Evolutionary conservation across 345 rosid species (phyloP).

Genomic region (Lepidium didymum): DNA sequence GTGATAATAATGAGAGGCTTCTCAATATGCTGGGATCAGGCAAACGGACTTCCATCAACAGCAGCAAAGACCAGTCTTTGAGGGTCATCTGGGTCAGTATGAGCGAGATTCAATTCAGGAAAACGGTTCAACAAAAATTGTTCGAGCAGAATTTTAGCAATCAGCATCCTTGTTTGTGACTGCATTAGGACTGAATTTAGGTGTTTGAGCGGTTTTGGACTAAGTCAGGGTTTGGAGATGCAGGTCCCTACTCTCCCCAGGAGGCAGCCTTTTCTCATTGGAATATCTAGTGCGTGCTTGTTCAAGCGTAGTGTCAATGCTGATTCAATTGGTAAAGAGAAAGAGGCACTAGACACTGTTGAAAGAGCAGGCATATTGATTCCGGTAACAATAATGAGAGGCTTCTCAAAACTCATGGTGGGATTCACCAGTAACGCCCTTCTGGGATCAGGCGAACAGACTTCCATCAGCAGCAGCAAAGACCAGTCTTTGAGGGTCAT

Average conservation of each 20-base stretch:
- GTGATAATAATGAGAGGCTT: constrained; percentile 39
- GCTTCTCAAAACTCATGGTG: constrained; percentile 35
- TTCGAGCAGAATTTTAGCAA: constrained; percentile 41
- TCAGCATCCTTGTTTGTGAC: constrained; percentile 36
- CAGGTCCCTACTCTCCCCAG: constrained; percentile 30
- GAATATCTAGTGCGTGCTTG: neutral
- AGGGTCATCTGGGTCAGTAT: constrained; percentile 29
- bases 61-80: constrained; percentile 31
- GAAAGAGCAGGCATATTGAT: constrained; percentile 43
- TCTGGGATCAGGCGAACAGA: constrained; percentile 45
- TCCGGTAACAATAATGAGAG: constrained; percentile 40
- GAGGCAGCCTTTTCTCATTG: neutral
- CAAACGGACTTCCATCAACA: constrained; percentile 32
- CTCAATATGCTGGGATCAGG: constrained; percentile 42
- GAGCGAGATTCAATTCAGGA: constrained; percentile 11
- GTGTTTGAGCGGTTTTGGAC: constrained; percentile 38
- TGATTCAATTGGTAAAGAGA: constrained; percentile 33
- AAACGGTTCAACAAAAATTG: constrained; percentile 15
- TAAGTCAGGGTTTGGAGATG: constrained; percentile 37
- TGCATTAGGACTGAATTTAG: constrained; percentile 43
- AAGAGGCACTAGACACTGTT: constrained; percentile 32
- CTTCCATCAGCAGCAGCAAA: constrained; percentile 24
- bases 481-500: constrained; percentile 33
- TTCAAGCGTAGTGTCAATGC: neutral
- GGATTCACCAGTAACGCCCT: constrained; percentile 31